Conservation (phyloP, 2,329 filamentous ascomycete species). For the Nigrospora osmanthi region DNA sequence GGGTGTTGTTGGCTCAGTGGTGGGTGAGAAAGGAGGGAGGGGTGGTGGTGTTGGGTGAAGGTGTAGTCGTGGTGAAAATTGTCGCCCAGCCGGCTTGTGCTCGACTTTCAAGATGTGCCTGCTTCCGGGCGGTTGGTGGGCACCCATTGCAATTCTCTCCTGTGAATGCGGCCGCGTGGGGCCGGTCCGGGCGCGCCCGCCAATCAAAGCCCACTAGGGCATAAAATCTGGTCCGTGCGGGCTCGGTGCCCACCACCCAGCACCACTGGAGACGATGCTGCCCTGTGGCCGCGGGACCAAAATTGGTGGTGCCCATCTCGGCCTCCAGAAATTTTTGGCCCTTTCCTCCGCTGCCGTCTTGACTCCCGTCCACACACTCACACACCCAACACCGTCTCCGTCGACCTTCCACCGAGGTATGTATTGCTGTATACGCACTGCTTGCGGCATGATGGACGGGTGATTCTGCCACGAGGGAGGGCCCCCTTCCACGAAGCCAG, state of each 20-base stretch:
- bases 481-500: slow-evolving; percentile 41
- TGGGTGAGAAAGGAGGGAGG: slow-evolving; percentile 10
- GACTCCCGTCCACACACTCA: slow-evolving; percentile 8
- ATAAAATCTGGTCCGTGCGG: slow-evolving; percentile 4
- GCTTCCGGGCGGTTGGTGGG: neutral
- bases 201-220: slow-evolving; percentile 6
- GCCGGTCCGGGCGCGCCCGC: neutral
- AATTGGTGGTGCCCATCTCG: neutral
- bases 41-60: slow-evolving; percentile 12
- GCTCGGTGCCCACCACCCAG: neutral
- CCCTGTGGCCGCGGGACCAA: neutral
- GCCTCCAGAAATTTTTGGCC: slow-evolving; percentile 20
- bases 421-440: slow-evolving; percentile 16
- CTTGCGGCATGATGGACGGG: slow-evolving; percentile 19
- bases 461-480: slow-evolving; percentile 23
- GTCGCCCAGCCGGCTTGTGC: slow-evolving; percentile 4
- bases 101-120: neutral
- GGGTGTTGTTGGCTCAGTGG: slow-evolving; percentile 11
- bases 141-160: neutral
- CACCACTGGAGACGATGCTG: neutral
- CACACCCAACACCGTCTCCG: slow-evolving; percentile 8
- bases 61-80: slow-evolving; percentile 12
- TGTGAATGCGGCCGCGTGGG: neutral
- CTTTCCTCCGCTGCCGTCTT: neutral
- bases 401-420: slow-evolving; percentile 32